Evolutionary conservation across 2,329 filamentous ascomycete species (phyloP).

Genomic region (Mycosphaerella sp.): DNA sequence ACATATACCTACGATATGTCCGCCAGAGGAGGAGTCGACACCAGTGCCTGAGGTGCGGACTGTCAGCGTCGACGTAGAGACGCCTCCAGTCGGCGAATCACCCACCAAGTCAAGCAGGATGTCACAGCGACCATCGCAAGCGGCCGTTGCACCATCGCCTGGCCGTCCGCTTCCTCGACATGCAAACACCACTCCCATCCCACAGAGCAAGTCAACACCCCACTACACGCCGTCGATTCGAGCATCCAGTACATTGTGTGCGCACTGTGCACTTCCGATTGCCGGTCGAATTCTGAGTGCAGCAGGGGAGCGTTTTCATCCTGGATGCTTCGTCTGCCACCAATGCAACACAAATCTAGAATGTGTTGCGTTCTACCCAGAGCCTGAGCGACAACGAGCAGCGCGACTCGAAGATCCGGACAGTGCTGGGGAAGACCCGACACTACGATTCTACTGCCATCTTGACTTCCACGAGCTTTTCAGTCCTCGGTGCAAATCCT

Average conservation of each 20-base stretch:
- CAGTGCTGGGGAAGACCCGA: slow-evolving; percentile 58
- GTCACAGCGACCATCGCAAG: slow-evolving; percentile 38
- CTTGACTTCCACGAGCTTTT: slow-evolving; percentile 97
- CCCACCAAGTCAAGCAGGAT: slow-evolving; percentile 3
- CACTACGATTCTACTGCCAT: slow-evolving; percentile 87
- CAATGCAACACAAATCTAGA: slow-evolving; percentile 83
- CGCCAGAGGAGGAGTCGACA: slow-evolving; percentile 30
- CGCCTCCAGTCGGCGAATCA: background rate
- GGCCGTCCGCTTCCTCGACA: slow-evolving; percentile 35
- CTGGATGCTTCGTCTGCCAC: slow-evolving; percentile 85
- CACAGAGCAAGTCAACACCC: slow-evolving; percentile 33
- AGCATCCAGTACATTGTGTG: slow-evolving; percentile 66
- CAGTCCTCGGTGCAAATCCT: slow-evolving; percentile 88
- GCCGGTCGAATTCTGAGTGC: slow-evolving; percentile 85
- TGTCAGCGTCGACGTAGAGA: slow-evolving; percentile 14
- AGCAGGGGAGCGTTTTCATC: slow-evolving; percentile 78
- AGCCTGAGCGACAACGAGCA: slow-evolving; percentile 65
- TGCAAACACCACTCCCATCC: slow-evolving; percentile 29
- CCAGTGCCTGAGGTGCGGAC: slow-evolving; percentile 23
- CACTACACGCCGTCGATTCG: slow-evolving; percentile 43
- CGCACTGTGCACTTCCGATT: slow-evolving; percentile 76
- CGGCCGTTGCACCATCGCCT: slow-evolving; percentile 7
- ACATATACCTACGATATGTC: slow-evolving; percentile 25
- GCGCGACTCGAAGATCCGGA: slow-evolving; percentile 47
- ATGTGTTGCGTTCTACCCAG: slow-evolving; percentile 91